A percentile compares a stretch with the other conserved stretches of the same genome.
Conservation (phyloP, 495 filamentous ascomycete species). For the Xylaria longipes region DNA sequence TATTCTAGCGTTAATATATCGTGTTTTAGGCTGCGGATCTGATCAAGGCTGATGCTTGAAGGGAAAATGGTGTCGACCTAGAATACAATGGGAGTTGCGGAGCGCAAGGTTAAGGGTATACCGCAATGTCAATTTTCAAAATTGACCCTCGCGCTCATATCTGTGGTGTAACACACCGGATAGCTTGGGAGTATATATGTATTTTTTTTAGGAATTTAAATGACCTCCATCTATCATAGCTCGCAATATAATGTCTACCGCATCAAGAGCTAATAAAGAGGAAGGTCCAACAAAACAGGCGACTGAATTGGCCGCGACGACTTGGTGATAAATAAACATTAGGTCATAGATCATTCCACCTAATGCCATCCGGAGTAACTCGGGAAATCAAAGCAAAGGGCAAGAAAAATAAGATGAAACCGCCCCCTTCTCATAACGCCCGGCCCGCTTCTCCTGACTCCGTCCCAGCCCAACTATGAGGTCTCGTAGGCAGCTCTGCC, state of each 20-base stretch:
- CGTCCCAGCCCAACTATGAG: not conserved
- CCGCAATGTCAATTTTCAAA: too few species aligned
- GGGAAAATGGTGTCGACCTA: not conserved
- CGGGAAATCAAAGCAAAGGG: too few species aligned
- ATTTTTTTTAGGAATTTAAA: not conserved
- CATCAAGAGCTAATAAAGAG: not conserved
- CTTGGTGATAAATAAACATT: not conserved
- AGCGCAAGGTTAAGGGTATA: too few species aligned
- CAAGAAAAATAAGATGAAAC: too few species aligned
- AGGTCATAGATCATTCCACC: not conserved
- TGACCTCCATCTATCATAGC: not conserved
- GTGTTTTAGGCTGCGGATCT: constrained; percentile 42
- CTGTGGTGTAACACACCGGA: too few species aligned
- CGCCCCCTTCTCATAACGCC: not conserved
- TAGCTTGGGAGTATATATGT: not conserved
- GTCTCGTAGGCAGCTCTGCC: not conserved
- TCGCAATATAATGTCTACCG: not conserved
- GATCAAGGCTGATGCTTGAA: constrained; percentile 37
- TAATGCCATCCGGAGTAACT: not conserved
- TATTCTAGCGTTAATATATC: constrained; percentile 2
- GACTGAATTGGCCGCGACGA: not conserved
- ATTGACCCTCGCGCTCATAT: too few species aligned
- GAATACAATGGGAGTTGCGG: not conserved
- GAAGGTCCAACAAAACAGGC: not conserved
- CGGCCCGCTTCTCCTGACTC: not conserved